Percentiles rank a stretch among this genome's conserved stretches.
These are phyloP conservation scores for Neohortaea acidophila DNA, from an alignment of 495 filamentous ascomycete genomes.

Conservation along the genomic window DNA sequence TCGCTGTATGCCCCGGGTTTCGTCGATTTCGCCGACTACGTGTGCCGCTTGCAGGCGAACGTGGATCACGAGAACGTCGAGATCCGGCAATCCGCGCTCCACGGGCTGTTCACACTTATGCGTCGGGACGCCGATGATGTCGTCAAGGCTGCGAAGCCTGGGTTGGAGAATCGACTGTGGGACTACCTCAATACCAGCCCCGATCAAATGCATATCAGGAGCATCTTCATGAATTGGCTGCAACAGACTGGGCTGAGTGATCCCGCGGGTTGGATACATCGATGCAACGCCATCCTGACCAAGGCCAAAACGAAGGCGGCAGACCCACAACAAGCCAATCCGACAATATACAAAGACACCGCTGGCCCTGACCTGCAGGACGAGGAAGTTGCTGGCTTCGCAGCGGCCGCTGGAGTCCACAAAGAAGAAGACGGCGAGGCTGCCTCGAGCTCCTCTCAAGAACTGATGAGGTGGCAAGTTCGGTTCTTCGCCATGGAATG, in stretches of 20 bases:
- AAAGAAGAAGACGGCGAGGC: slow-evolving; percentile 46
- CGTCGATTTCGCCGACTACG: slow-evolving; percentile 68
- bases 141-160: slow-evolving; percentile 51
- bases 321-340: slow-evolving; percentile 29
- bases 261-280: slow-evolving; percentile 67
- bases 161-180: slow-evolving; percentile 86
- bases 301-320: slow-evolving; percentile 55
- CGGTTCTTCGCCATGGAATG: slow-evolving; percentile 87
- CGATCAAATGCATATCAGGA: slow-evolving; percentile 56
- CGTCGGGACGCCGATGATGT: slow-evolving; percentile 74
- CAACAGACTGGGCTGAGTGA: slow-evolving; percentile 68
- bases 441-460: slow-evolving; percentile 54
- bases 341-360: slow-evolving; percentile 34
- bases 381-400: slow-evolving; percentile 93
- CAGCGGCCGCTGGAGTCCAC: slow-evolving; percentile 48
- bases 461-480: slow-evolving; percentile 88
- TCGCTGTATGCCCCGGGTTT: slow-evolving; percentile 80
- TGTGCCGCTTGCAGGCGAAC: slow-evolving; percentile 63
- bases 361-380: slow-evolving; percentile 66
- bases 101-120: slow-evolving; percentile 88
- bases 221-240: slow-evolving; percentile 80
- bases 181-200: slow-evolving; percentile 64
- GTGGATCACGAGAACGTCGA: slow-evolving; percentile 49
- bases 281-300: slow-evolving; percentile 75
- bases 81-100: slow-evolving; percentile 59